phyloP scores from a whole-genome alignment of 2,329 filamentous ascomycete genomes.

The Trichoderma arundinaceum region DNA sequence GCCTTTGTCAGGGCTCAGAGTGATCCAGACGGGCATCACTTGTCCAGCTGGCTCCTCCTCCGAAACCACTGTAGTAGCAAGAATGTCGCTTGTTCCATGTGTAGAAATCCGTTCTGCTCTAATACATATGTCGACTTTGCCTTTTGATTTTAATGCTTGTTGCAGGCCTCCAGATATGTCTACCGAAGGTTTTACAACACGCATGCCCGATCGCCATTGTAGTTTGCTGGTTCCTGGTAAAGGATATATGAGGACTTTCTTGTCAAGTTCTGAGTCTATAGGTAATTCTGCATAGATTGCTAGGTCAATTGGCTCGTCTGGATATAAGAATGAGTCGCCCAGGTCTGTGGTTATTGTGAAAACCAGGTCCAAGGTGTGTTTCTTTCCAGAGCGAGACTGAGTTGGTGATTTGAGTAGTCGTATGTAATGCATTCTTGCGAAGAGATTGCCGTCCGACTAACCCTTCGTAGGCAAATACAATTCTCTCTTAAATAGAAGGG shows the following conservation, averaged over 20 bases:
- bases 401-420: constrained; percentile 57
- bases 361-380: constrained; percentile 50
- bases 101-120: constrained; percentile 39
- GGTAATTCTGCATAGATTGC: constrained; percentile 43
- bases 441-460: too few species aligned
- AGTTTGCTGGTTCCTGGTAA: constrained; percentile 39
- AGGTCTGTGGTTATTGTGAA: constrained; percentile 64
- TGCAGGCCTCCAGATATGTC: constrained; percentile 41
- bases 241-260: not conserved
- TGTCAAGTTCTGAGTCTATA: constrained; percentile 32
- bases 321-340: constrained; percentile 60
- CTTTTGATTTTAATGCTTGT: constrained; percentile 37
- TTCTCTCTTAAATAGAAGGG: too few species aligned
- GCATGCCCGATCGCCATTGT: constrained; percentile 46
- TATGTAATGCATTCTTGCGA: constrained; percentile 60
- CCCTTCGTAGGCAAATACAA: too few species aligned
- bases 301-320: constrained; percentile 52
- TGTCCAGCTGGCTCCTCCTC: constrained; percentile 41
- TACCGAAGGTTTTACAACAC: constrained; percentile 47
- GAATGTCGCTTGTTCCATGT: constrained; percentile 39
- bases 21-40: constrained; percentile 53
- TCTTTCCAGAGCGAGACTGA: constrained; percentile 40
- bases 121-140: constrained; percentile 41
- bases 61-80: constrained; percentile 24
- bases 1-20: constrained; percentile 39